phyloP scores from a whole-genome alignment of 768 basidiomycete species.

The Sarcodon aspratus region DNA sequence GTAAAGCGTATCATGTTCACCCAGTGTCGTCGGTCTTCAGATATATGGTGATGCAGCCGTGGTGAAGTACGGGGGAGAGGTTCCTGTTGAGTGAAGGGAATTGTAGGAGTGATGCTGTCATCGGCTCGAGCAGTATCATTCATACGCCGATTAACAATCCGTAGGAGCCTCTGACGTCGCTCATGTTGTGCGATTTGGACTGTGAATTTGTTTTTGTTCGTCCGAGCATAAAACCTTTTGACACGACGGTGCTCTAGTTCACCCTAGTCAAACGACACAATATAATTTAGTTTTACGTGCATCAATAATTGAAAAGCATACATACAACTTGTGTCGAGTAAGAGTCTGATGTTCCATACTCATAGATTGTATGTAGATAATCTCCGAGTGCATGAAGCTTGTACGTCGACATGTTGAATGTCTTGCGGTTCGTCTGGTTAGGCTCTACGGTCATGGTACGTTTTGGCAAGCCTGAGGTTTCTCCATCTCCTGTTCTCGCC shows the following conservation, averaged over 20 bases:
- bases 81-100: background rate
- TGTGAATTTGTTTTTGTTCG: conserved; percentile 11
- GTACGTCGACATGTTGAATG: conserved; percentile 20
- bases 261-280: conserved; percentile 12
- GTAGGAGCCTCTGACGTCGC: conserved; percentile 2
- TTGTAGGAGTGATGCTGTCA: background rate
- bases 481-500: no score
- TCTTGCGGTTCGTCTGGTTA: background rate
- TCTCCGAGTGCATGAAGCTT: conserved; percentile 26
- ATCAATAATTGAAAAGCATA: background rate
- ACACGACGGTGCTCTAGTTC: conserved; percentile 20
- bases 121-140: no score
- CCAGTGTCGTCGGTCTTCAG: no score
- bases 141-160: no score
- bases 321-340: conserved; percentile 22
- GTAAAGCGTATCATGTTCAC: no score
- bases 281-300: background rate
- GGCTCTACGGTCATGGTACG: background rate
- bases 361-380: conserved; percentile 14
- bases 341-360: conserved; percentile 23
- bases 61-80: no score
- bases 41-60: no score
- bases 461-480: no score
- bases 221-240: conserved; percentile 17
- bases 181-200: conserved; percentile 14